Percentiles rank a stretch among this genome's conserved stretches.
phyloP scores from a whole-genome alignment of 1,139 yeast species.

The Magnusiomyces tetraspermus region DNA sequence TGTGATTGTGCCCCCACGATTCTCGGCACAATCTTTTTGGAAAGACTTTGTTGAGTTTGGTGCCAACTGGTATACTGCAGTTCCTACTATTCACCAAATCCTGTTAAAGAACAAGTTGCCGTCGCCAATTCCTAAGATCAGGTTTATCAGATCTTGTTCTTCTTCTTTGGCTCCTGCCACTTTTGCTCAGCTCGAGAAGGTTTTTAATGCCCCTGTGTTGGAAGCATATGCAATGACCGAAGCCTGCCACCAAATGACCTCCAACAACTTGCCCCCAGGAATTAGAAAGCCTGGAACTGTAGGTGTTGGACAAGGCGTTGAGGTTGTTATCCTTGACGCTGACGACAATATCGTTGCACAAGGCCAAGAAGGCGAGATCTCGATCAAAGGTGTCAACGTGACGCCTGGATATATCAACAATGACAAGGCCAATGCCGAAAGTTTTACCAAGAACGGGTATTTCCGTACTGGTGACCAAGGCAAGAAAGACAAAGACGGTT shows the following conservation, averaged over 20 bases:
- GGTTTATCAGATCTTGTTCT: conserved; percentile 62
- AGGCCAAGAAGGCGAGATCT: conserved; percentile 55
- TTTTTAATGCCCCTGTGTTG: conserved; percentile 53
- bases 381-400: conserved; percentile 54
- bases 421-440: conserved; percentile 53
- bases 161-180: conserved; percentile 57
- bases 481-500: conserved; percentile 47
- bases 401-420: conserved; percentile 65
- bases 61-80: conserved; percentile 65
- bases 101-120: conserved; percentile 45
- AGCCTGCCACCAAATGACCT: conserved; percentile 63
- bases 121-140: conserved; percentile 40
- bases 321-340: conserved; percentile 46
- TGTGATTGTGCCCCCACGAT: conserved; percentile 47
- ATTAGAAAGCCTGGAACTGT: conserved; percentile 59
- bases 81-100: conserved; percentile 62
- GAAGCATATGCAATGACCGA: conserved; percentile 79
- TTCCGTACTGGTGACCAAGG: conserved; percentile 74
- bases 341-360: conserved; percentile 38
- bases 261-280: conserved; percentile 57
- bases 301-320: conserved; percentile 61
- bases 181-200: conserved; percentile 44
- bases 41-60: conserved; percentile 39
- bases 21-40: conserved; percentile 55
- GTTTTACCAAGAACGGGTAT: conserved; percentile 47